A percentile compares a stretch with the other conserved stretches of the same genome.
These are phyloP conservation scores for Allantophomopsis lycopodina DNA, from an alignment of 2,329 filamentous ascomycete species.

Conservation along the genomic window DNA sequence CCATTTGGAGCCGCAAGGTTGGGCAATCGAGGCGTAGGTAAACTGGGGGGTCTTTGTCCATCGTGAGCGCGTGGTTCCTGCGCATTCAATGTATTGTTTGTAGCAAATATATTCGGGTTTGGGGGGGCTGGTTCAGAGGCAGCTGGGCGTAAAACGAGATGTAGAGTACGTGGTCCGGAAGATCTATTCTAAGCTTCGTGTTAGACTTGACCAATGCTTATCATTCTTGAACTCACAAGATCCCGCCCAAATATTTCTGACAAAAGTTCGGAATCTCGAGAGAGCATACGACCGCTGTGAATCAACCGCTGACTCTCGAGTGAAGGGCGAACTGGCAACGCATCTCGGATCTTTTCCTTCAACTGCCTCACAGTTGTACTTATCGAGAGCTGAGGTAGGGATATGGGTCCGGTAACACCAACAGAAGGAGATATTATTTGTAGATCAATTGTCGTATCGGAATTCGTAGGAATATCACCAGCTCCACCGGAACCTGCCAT, in stretches of 20 bases:
- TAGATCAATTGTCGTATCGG: conserved; percentile 13
- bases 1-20: neutral
- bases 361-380: conserved; percentile 40
- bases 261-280: conserved; percentile 39
- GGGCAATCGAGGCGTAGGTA: neutral
- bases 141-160: conserved; percentile 34
- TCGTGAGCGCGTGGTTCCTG: conserved; percentile 1
- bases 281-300: conserved; percentile 41
- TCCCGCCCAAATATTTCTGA: conserved; percentile 41
- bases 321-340: conserved; percentile 31
- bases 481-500: too few relatives aligned
- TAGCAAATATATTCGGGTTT: conserved; percentile 1
- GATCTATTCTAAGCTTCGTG: conserved; percentile 22
- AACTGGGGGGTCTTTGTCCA: neutral
- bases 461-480: neutral
- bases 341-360: conserved; percentile 42
- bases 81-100: conserved; percentile 5
- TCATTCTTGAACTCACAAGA: conserved; percentile 19
- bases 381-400: conserved; percentile 31
- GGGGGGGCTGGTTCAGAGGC: conserved; percentile 5
- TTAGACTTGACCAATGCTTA: too few relatives aligned
- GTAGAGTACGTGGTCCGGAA: conserved; percentile 34
- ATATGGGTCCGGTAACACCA: conserved; percentile 34
- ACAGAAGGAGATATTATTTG: conserved; percentile 45
- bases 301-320: conserved; percentile 46